A percentile compares a stretch with the other conserved stretches of the same genome.
phyloP scores from a whole-genome alignment of 352 stramenopile species.

The Phytophthora brassicae region DNA sequence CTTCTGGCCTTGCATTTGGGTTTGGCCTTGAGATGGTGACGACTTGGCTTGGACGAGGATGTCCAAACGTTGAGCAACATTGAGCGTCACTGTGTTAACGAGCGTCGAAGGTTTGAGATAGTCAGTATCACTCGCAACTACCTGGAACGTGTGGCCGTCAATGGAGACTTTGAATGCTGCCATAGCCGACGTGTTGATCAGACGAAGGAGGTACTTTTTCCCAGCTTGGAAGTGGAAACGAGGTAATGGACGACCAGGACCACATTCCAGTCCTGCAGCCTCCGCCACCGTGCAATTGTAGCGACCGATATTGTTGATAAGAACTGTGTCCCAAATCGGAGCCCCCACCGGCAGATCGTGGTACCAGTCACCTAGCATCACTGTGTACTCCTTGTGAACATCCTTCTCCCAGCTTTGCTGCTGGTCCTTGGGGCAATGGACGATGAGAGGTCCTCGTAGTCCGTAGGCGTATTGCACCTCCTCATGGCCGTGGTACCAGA shows the following conservation, averaged over 20 bases:
- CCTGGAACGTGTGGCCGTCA: slow-evolving; percentile 44
- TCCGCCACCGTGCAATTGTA: slow-evolving; percentile 43
- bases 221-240: slow-evolving; percentile 33
- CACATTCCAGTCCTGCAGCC: slow-evolving; percentile 26
- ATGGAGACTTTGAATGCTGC: slow-evolving; percentile 50
- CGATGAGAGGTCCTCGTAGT: slow-evolving; percentile 43
- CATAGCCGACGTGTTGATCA: slow-evolving; percentile 48
- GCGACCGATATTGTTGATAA: slow-evolving; percentile 46
- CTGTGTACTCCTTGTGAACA: slow-evolving; percentile 39
- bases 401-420: slow-evolving; percentile 37
- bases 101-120: slow-evolving; percentile 35
- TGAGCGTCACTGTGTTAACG: slow-evolving; percentile 37
- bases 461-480: slow-evolving; percentile 46
- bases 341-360: slow-evolving; percentile 34
- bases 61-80: slow-evolving; percentile 42
- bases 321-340: slow-evolving; percentile 43
- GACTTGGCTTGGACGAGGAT: slow-evolving; percentile 42
- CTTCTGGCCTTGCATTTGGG: slow-evolving; percentile 12
- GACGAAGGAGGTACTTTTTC: slow-evolving; percentile 40
- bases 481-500: slow-evolving; percentile 52
- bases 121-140: slow-evolving; percentile 38
- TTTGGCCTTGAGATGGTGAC: slow-evolving; percentile 13
- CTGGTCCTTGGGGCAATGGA: slow-evolving; percentile 29
- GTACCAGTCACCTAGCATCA: slow-evolving; percentile 47
- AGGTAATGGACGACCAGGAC: slow-evolving; percentile 19